Evolutionary conservation across 2,329 filamentous ascomycete genomes (phyloP), one percentile per base, ranked within the genome.

Genomic region (Massarina eburnea): DNA sequence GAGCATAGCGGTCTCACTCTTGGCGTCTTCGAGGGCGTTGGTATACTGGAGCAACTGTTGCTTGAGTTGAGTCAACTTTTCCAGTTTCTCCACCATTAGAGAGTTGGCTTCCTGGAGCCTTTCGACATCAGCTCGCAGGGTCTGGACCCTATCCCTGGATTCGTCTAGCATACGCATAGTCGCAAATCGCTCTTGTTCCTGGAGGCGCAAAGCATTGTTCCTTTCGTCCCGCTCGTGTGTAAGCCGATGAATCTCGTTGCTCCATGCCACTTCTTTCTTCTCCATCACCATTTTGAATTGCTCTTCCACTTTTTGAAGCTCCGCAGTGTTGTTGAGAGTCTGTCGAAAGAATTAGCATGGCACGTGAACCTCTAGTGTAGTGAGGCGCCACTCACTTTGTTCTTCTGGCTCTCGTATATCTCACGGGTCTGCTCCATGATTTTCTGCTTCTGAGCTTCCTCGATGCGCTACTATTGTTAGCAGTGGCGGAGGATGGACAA

Each of bases 181-280:
- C 2, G 26, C 1, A 34, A 9, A 4, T 39, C 27, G n/a, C 15
- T 18, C 19, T 27, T 15, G 9, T 27, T 22, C 49, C 14, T 17
- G 38, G 19, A 12, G 49, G 24, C n/a, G 21, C 9, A 52, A 21
- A 5, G 22, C 20, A 2, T 36, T 43, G 10, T 57, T 45, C 20
- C 49, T 60, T 6, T 54, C 55, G 14, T 54, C 35, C 10, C 43
- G 41, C 21, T 62, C 51, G 8, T 34, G 32, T 2, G 35, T 51
- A 4, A 59, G 35, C 17, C 47, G 45, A 39, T 54, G 50, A 4
- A 62, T 45, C 9, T 58, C 42, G 17, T 49, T 57, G 8, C 40
- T 36, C 8, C 51, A 49, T 8, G n/a, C 20, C 9, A 40, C 48
- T 20, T 62, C 48, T 19, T 49, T 49, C 22, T 61, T 52, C 1